Conservation (phyloP, 352 stramenopile species). For the Pythium biforme region DNA sequence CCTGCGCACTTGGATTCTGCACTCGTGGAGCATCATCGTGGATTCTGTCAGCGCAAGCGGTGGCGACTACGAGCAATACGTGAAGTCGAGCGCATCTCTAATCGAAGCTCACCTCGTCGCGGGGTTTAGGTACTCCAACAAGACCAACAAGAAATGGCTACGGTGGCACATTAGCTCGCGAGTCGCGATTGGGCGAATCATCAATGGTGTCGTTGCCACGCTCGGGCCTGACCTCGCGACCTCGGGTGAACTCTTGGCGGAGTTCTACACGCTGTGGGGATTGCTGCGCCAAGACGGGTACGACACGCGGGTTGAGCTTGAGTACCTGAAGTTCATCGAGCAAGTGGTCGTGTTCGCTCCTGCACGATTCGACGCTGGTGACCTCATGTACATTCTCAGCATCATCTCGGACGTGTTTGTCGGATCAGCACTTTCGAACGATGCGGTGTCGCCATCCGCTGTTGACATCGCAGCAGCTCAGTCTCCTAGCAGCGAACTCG, state of each 20-base stretch:
- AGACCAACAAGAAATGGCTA: slow-evolving; percentile 35
- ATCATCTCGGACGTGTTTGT: slow-evolving; percentile 50
- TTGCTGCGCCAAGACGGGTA: slow-evolving; percentile 61
- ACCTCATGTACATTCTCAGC: slow-evolving; percentile 62
- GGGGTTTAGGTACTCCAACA: slow-evolving; percentile 69
- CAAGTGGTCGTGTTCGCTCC: slow-evolving; percentile 84
- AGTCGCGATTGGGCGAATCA: slow-evolving; percentile 35
- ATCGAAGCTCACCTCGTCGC: slow-evolving; percentile 74
- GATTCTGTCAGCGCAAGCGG: slow-evolving; percentile 73
- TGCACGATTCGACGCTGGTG: slow-evolving; percentile 44
- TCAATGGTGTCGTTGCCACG: slow-evolving; percentile 40
- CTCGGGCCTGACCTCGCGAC: slow-evolving; percentile 32
- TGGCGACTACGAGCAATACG: slow-evolving; percentile 82
- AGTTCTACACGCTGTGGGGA: slow-evolving; percentile 73
- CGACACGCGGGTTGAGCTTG: slow-evolving; percentile 69
- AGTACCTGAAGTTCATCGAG: slow-evolving; percentile 80
- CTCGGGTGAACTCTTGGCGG: slow-evolving; percentile 20
- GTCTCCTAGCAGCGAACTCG: slow-evolving; percentile 21
- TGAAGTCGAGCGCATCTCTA: slow-evolving; percentile 67
- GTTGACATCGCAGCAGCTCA: slow-evolving; percentile 1
- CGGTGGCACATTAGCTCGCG: slow-evolving; percentile 28
- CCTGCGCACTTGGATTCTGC: slow-evolving; percentile 80
- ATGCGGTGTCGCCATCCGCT: slow-evolving; percentile 12
- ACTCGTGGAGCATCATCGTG: slow-evolving; percentile 83
- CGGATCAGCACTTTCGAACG: background rate